phyloP scores from a whole-genome alignment of 352 stramenopile species.

The Pythium chondricola region DNA sequence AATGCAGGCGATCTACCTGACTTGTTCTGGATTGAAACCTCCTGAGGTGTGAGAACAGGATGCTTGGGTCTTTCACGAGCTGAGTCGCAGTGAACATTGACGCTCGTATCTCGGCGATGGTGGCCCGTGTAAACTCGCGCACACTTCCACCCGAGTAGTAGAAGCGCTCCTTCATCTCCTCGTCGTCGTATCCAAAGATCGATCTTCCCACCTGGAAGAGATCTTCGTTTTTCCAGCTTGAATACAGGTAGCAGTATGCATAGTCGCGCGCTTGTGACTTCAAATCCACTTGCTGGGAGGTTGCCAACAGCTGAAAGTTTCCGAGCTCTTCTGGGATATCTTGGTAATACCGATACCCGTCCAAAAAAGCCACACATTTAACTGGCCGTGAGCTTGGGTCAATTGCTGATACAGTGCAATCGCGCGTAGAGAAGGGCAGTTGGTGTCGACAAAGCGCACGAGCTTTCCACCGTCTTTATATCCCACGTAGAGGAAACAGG shows the following conservation, averaged over 20 bases:
- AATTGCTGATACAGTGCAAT: not conserved
- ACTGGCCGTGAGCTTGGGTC: not conserved
- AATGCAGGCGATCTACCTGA: not conserved
- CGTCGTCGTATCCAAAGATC: not conserved
- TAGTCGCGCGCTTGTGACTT: not conserved
- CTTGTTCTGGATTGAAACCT: not conserved
- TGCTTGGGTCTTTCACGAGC: not conserved
- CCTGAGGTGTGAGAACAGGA: not conserved
- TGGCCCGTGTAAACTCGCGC: not conserved
- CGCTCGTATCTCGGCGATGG: not conserved
- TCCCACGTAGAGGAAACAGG: constrained; percentile 17
- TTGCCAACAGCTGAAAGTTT: constrained; percentile 3
- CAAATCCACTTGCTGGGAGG: constrained; percentile 1
- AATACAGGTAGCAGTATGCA: not conserved
- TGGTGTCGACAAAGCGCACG: constrained; percentile 1
- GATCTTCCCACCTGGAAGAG: constrained; percentile 1
- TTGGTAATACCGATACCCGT: constrained; percentile 13
- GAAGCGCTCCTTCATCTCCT: constrained; percentile 4
- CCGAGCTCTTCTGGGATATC: not conserved
- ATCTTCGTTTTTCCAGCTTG: constrained; percentile 5
- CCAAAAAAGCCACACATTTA: constrained; percentile 14
- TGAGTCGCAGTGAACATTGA: not conserved
- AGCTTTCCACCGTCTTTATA: constrained; percentile 4
- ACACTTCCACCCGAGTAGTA: constrained; percentile 13
- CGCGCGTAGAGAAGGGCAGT: not conserved